Base-by-base conservation (phyloP, 2,329 filamentous ascomycete genomes). In the Ophiostoma ips region DNA sequence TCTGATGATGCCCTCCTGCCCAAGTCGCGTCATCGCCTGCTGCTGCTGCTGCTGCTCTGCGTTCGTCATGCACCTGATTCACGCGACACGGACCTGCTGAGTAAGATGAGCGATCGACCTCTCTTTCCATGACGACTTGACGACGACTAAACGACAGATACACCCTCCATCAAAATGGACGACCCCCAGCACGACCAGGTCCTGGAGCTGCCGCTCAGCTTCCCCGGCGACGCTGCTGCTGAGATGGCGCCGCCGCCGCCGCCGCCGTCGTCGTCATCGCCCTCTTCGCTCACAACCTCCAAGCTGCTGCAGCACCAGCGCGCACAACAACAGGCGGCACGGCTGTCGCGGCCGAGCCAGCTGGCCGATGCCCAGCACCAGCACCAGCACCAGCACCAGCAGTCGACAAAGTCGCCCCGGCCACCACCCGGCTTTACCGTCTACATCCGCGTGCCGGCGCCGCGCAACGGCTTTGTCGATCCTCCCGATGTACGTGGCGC, bases 371-470 rank as follows among this genome's bases (percentile, higher is more conserved):
- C 33, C 10, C 35, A 49, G 13, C n/a, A 24, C 8, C 30, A 30
- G 37, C 36, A 45, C 16, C 48, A 50, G 21, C 15, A 36, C 9
- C 24, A 34, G 15, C 35, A 49, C 13, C 19, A 51, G 10, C 13
- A 41, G 15, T 18, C 37, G 8, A 13, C 24, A 4, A 16, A 9
- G 30, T 6, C 37, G 6, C 31, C 46, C 3, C 6, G 21, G 5
- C 24, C 31, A 67, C 73, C 78, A 49, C 72, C 75, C 40, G 71
- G 65, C 34, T 81, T 78, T 63, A 94, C 86, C 13, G 81, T 94
- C 53, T 86, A 94, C 60, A 78, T 98, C 55, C 77, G 89, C 55
- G 76, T 96, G n/a, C 92, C 92, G 21, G 94, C 95, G 60, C 78
- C 83, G 34, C 78, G 92, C 51, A 84, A 84, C 37, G 80, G 85